Evolutionary conservation across 1,284 basidiomycete genomes (phyloP).

Genomic region (Melampsora larici-populina): DNA sequence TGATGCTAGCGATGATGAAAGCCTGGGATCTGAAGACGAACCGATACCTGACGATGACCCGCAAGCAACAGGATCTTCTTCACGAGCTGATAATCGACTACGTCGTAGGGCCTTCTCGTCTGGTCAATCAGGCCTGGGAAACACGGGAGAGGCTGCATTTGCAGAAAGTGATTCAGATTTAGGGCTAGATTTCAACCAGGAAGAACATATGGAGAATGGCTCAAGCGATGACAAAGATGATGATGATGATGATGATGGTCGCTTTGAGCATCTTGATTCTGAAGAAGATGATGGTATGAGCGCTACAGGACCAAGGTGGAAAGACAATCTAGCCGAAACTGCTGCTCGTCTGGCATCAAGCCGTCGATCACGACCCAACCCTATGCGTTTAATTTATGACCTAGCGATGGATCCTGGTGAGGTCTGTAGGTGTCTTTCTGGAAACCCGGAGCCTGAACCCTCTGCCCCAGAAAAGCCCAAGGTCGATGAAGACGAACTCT

Average conservation of each 20-base stretch:
- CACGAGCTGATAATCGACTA: constrained; percentile 32
- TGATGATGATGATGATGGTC: constrained; percentile 52
- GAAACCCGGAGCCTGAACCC: constrained; percentile 49
- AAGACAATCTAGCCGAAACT: constrained; percentile 65
- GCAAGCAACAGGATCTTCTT: constrained; percentile 33
- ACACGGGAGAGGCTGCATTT: constrained; percentile 48
- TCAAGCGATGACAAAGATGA: constrained; percentile 13
- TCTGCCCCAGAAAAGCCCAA: constrained; percentile 20
- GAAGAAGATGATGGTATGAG: constrained; percentile 47
- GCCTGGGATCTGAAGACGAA: constrained; percentile 47
- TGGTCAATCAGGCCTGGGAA: constrained; percentile 30
- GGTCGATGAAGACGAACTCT: constrained; percentile 49
- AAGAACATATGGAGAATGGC: constrained; percentile 12
- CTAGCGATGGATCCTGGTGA: constrained; percentile 66
- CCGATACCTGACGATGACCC: constrained; percentile 42
- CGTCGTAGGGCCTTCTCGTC: constrained; percentile 8
- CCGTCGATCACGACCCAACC: constrained; percentile 63
- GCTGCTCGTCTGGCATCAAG: constrained; percentile 55
- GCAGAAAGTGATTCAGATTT: constrained; percentile 54
- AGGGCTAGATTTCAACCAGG: constrained; percentile 45
- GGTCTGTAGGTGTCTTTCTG: constrained; percentile 61
- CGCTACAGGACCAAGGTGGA: constrained; percentile 66
- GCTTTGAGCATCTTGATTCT: constrained; percentile 3
- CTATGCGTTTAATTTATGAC: constrained; percentile 82
- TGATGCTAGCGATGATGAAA: constrained; percentile 49